Conservation (phyloP, 83 land plant species). For the Picea abies region DNA sequence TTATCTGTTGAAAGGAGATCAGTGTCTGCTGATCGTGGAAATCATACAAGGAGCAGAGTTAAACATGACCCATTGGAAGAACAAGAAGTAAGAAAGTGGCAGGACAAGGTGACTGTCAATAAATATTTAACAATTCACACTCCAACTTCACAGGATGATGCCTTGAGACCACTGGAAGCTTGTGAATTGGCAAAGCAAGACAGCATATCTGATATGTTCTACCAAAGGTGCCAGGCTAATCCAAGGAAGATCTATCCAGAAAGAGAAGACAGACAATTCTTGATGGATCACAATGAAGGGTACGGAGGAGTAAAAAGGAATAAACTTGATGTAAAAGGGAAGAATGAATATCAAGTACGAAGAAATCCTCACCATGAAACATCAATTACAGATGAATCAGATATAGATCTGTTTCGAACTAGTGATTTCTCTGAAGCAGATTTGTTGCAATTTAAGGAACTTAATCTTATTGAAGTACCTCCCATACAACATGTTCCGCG, state of each 20-base stretch:
- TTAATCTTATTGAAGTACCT: background rate
- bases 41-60: constrained; percentile 27
- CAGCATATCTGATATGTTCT: constrained; percentile 26
- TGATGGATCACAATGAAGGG: constrained; percentile 24
- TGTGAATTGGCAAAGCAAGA: constrained; percentile 27
- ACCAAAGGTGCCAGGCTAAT: constrained; percentile 14
- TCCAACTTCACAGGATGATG: constrained; percentile 11
- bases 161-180: constrained; percentile 20
- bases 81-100: constrained; percentile 15
- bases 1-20: constrained; percentile 28
- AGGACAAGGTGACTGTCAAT: constrained; percentile 25
- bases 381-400: constrained; percentile 15
- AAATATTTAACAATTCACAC: constrained; percentile 22
- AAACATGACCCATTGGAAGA: constrained; percentile 38
- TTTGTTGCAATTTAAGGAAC: constrained; percentile 10
- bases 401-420: constrained; percentile 35
- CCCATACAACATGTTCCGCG: background rate
- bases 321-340: constrained; percentile 25
- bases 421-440: constrained; percentile 35
- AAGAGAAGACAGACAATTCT: constrained; percentile 28
- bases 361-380: constrained; percentile 24
- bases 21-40: constrained; percentile 52
- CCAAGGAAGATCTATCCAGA: constrained; percentile 30
- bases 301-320: constrained; percentile 30
- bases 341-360: constrained; percentile 18